phyloP scores from a whole-genome alignment of 352 stramenopile species.

The Aphanomyces stellatus region DNA sequence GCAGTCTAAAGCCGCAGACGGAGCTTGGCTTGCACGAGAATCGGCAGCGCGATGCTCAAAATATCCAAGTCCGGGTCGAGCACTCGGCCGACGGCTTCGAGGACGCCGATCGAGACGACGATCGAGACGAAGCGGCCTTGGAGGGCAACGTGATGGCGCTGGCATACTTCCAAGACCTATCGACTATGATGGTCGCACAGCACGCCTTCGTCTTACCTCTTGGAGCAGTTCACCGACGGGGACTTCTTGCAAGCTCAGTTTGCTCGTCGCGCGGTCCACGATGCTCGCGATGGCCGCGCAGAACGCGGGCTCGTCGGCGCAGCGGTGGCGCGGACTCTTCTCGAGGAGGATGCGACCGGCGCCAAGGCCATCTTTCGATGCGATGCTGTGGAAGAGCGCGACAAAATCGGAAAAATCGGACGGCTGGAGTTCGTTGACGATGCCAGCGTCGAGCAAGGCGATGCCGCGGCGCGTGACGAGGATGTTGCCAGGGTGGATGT shows the following conservation, averaged over 20 bases:
- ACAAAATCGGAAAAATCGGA: slow-evolving; percentile 78
- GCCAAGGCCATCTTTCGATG: slow-evolving; percentile 68
- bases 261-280: slow-evolving; percentile 47
- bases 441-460: slow-evolving; percentile 75
- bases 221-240: slow-evolving; percentile 62
- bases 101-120: slow-evolving; percentile 90
- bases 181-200: too few species aligned
- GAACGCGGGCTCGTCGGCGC: slow-evolving; percentile 65
- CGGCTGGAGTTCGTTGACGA: slow-evolving; percentile 70
- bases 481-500: slow-evolving; percentile 91
- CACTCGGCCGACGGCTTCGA: slow-evolving; percentile 86
- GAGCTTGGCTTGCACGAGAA: slow-evolving; percentile 72
- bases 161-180: slow-evolving; percentile 83
- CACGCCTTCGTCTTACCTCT: slow-evolving; percentile 17
- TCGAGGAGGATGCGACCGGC: slow-evolving; percentile 66
- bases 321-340: slow-evolving; percentile 36
- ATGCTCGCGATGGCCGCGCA: slow-evolving; percentile 63
- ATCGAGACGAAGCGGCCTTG: slow-evolving; percentile 92
- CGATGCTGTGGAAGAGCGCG: slow-evolving; percentile 77
- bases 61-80: slow-evolving; percentile 89
- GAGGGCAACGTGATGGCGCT: slow-evolving; percentile 88
- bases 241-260: slow-evolving; percentile 60
- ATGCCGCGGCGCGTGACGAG: slow-evolving; percentile 49
- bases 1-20: not conserved
- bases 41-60: slow-evolving; percentile 79